Evolutionary conservation across 306 rosid species (phyloP).

Genomic region (Urtica urens): DNA sequence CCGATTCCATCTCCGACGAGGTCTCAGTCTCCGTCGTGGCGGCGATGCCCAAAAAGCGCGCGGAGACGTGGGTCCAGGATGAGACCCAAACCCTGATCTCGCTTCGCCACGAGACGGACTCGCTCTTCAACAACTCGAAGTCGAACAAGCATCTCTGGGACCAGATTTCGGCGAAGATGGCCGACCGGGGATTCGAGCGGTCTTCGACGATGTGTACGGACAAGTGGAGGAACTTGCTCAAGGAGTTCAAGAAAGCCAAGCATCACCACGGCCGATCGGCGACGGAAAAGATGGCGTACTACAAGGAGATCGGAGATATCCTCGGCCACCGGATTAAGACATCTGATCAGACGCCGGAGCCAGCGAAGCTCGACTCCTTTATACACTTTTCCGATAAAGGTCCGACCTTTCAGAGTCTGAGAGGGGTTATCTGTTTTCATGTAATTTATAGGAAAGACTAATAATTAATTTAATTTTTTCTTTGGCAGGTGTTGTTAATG

Average conservation of each 20-base stretch:
- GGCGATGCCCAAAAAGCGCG: slow-evolving; percentile 83
- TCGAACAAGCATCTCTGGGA: slow-evolving; percentile 95
- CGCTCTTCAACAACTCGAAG: slow-evolving; percentile 65
- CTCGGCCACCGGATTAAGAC: slow-evolving; percentile 43
- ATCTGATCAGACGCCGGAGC: not conserved
- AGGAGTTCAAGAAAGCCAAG: slow-evolving; percentile 92
- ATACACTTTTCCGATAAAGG: slow-evolving; percentile 83
- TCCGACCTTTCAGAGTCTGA: not conserved
- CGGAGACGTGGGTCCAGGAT: slow-evolving; percentile 92
- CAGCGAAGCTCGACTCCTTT: slow-evolving; percentile 53
- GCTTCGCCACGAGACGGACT: slow-evolving; percentile 64
- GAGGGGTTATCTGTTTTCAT: not conserved
- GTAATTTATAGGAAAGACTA: not conserved
- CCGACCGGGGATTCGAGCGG: slow-evolving; percentile 78
- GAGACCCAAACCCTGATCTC: slow-evolving; percentile 72
- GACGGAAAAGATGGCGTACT: slow-evolving; percentile 75
- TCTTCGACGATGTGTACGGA: slow-evolving; percentile 95
- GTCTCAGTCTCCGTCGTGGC: slow-evolving; percentile 30
- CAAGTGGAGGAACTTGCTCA: slow-evolving; percentile 86
- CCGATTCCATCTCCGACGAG: slow-evolving; percentile 16
- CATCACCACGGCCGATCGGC: slow-evolving; percentile 49
- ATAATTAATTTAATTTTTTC: too few species aligned
- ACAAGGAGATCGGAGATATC: slow-evolving; percentile 82
- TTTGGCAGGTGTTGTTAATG: slow-evolving; percentile 91
- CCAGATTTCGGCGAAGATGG: slow-evolving; percentile 77